Base-by-base conservation (phyloP, 495 filamentous ascomycete genomes). In the Penicillium dipodomyicola region DNA sequence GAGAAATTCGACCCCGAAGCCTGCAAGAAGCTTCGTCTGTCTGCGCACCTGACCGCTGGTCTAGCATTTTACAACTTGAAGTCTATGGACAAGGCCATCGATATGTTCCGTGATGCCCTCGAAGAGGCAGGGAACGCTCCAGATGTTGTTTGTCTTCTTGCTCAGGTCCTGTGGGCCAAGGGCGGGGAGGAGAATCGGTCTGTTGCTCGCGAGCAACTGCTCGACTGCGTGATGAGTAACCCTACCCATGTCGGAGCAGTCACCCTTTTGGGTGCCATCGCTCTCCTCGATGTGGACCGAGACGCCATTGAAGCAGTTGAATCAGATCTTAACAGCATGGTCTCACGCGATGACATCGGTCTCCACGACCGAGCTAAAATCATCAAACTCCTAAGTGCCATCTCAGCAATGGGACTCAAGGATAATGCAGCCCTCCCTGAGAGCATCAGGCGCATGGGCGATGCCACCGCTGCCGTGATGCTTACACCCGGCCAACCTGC, bases 91-190 rank as follows among this genome's bases (percentile, higher is more conserved):
- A 74, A 78, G 19, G 87, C 90, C 5, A 83, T 96, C 14, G 76
- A 82, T 20, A 89, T 87, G 78, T 96, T 97, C 74, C 84, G 89
- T 52, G 76, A 84, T 12, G 93, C 92, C 5, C 78, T 98, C 8
- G 80, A 85, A 44, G 93, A 96, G 72, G 89, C 88, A 5, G 68
- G 83, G 41, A 82, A 82, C 41, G 83, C 90, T 52, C 89, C 93
- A 3, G 90, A 98, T 68, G 87, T 93, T 4, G 85, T 92, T 15
- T 96, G 92, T 65, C 79, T 96, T 15, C 79, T 97, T 9, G 87
- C 92, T 2, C 89, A 97, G 66, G 86, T 97, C 3, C 80, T 97
- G 6, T 98, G 93, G 92, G 91, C 90, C 3, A 92, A 88, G 65
- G 92, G 90, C 23, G 85, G 84, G 2, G 83, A 87, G 8, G 83